Evolutionary conservation across 352 stramenopile genomes (phyloP), one percentile per base, ranked within the genome.

Genomic region (Globisporangium cederbergense): DNA sequence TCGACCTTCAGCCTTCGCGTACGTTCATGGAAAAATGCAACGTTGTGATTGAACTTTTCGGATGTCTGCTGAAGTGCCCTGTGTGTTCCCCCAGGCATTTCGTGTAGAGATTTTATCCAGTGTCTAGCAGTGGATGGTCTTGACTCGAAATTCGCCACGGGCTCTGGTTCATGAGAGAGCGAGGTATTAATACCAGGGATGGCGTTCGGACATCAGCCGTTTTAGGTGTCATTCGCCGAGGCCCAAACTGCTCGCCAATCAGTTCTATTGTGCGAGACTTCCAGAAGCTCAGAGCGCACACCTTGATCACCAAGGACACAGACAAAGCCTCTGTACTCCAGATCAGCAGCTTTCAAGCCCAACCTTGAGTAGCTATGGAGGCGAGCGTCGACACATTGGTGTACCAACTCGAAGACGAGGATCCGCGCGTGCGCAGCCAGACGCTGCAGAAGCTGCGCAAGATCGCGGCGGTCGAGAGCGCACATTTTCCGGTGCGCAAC

Each of bases 331-430:
- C 42, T 46, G 42, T 46, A 46, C 42, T 3, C 14, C 42, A 45
- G 40, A 45, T 10, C 3, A 45, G 6, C 40, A 25, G 22, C 22
- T 25, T 25, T 25, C 22, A 25, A 25, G 22, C 22, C 22, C 22
- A 25, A 25, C 42, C 20, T 13, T 46, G 11, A 14, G 45, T 14
- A 7, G 9, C 9, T 32, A 88, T 85, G 74, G 77, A 83, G 51
- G 68, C 62, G 22, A 87, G 69, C 38, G 84, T 91, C 40, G 82
- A 91, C 58, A 89, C 82, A 32, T 71, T 93, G 16, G 82, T 91
- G 52, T 88, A 89, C 63, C 82, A 91, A 69, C 64, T 93, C n/a
- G 84, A 91, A 70, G 82, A 91, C 63, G 80, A 90, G 22, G 79
- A 91, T 58, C 62, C 70, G 10, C 61, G 34, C 2, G 77, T 93